Base-by-base conservation (phyloP, 441 rosid species). In the Populus trichocarpa region DNA sequence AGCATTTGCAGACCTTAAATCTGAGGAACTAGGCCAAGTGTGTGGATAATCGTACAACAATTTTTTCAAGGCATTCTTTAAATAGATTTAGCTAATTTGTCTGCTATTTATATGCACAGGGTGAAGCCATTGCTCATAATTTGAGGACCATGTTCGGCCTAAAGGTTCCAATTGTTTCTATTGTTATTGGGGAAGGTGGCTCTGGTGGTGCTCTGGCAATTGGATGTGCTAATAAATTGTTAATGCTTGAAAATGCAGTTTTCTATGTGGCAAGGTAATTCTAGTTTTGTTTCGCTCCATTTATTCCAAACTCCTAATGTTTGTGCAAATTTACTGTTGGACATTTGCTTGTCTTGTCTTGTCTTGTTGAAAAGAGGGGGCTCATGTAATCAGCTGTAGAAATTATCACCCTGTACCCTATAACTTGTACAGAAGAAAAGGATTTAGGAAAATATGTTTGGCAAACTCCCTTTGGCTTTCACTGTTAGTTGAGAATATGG, bases 201-300 rank as follows among this genome's bases (percentile, higher is more conserved):
- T 93, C 96, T 87, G 98, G 98, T 78, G 98, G 98, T 84, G 98
- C 99, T 77, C 80, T 94, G 83, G 98, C 98, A 78, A 92, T 94
- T 81, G 97, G 90, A 14, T 94, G 97, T 84, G 93, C 95, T 75
- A 96, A 96, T 85, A 91, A 90, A 81, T 79, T 96, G 86, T 75
- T 93, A 70, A 94, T 93, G 98, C 93, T 94, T 78, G 98, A 96
- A 85, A 96, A 94, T 69, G 92, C 96, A 16, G 97, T 90, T 72
- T 94, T 96, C 82, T 96, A 90, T 83, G 96, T 93, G 82, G 98
- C 99, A 75, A 94, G 99, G 98, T 94, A 88, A 86, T 75, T 76
- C 35, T 30, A 40, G n/a, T 80, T 67, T 36, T 6, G 28, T n/a
- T 18, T 22, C 25, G 9, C 57, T 71, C 28, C 9, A 63, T 81